A percentile compares a stretch with the other conserved stretches of the same genome.
phyloP scores from a whole-genome alignment of 306 rosid species.

The barrel medic (Medicago truncatula) region DNA sequence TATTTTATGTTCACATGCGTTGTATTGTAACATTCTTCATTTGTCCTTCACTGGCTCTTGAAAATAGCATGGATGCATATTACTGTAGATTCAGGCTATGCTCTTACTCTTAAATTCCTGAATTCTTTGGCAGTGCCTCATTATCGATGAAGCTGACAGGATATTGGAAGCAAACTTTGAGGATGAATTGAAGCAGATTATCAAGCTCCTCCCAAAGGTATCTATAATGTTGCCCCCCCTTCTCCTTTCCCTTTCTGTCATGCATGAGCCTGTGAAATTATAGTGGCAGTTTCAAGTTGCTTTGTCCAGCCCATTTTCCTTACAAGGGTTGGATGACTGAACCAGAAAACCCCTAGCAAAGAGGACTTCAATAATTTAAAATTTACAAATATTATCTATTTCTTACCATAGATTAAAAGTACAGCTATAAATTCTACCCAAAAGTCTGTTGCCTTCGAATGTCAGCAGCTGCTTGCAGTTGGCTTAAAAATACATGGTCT shows the following conservation, averaged over 20 bases:
- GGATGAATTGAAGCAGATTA: slow-evolving; percentile 94
- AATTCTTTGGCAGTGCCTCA: slow-evolving; percentile 69
- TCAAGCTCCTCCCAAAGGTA: slow-evolving; percentile 86
- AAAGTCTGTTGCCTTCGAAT: slow-evolving; percentile 11
- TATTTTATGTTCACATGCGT: neutral
- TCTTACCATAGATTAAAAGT: slow-evolving; percentile 9
- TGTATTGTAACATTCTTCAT: neutral
- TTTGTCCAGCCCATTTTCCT: slow-evolving; percentile 1
- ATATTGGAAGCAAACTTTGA: slow-evolving; percentile 93
- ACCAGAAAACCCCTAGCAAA: slow-evolving; percentile 17
- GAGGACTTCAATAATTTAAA: neutral
- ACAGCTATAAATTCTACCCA: neutral
- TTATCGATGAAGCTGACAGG: slow-evolving; percentile 98
- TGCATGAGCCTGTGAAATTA: slow-evolving; percentile 20
- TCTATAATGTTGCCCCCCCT: slow-evolving; percentile 15
- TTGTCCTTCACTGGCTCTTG: neutral
- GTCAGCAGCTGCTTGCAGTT: slow-evolving; percentile 17
- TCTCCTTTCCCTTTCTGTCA: neutral
- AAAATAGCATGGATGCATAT: slow-evolving; percentile 6
- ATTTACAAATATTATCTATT: neutral
- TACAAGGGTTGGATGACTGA: slow-evolving; percentile 4
- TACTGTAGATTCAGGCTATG: slow-evolving; percentile 38
- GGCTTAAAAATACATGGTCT: slow-evolving; percentile 6
- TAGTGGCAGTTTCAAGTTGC: neutral
- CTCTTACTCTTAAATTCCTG: slow-evolving; percentile 30